phyloP scores from a whole-genome alignment of 129 eudicot species.

The Pittosporum tobira region DNA sequence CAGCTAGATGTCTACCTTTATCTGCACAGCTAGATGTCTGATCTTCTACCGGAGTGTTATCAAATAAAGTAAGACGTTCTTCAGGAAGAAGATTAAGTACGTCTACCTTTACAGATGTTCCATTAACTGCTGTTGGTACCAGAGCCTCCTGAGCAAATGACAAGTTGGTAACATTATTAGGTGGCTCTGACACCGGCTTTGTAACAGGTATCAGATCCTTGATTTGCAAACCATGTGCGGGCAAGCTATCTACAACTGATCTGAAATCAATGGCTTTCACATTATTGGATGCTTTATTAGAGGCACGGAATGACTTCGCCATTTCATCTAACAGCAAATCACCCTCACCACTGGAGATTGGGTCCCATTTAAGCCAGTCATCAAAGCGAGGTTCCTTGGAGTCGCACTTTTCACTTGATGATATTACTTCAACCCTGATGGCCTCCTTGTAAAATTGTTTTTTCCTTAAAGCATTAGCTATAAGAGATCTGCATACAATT shows the following conservation, averaged over 20 bases:
- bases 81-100: conserved; percentile 12
- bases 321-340: conserved; percentile 73
- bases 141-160: conserved; percentile 8
- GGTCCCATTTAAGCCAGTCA: conserved; percentile 92
- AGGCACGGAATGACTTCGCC: conserved; percentile 54
- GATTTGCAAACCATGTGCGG: conserved; percentile 55
- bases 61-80: conserved; percentile 12
- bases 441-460: conserved; percentile 71
- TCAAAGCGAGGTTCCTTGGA: conserved; percentile 28
- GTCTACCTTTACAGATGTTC: conserved; percentile 17
- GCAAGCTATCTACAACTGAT: conserved; percentile 42
- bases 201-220: conserved; percentile 24
- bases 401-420: conserved; percentile 27
- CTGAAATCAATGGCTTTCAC: conserved; percentile 48
- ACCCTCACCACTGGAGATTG: conserved; percentile 90
- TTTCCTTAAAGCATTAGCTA: conserved; percentile 60
- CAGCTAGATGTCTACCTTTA: conserved; percentile 2
- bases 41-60: not conserved
- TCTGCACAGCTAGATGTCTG: conserved; percentile 5
- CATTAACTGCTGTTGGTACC: conserved; percentile 9
- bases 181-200: conserved; percentile 15
- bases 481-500: conserved; percentile 43
- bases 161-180: conserved; percentile 9
- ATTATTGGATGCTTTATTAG: conserved; percentile 29
- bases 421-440: conserved; percentile 52